Evolutionary conservation across 2,329 filamentous ascomycete species (phyloP), one percentile per base, ranked within the genome.

Genomic region (Talaromyces atroroseus): DNA sequence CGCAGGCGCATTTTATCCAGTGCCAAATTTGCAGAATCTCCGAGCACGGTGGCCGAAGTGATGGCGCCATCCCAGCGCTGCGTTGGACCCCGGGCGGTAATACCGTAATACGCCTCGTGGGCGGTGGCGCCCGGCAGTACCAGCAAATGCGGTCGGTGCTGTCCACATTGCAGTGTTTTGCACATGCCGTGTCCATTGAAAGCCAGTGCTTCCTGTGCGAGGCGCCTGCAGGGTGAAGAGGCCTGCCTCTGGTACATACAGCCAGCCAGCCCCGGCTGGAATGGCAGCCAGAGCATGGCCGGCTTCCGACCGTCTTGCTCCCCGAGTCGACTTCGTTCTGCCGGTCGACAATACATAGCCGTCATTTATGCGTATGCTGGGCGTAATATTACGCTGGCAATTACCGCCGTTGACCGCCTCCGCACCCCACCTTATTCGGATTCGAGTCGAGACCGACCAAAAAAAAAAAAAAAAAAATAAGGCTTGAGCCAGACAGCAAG

Each of bases 11-110:
- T 58, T 61, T 63, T 61, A 55, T 54, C 47, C 49, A 26, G 48
- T 18, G 36, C 23, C 49, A 38, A 51, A 34, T 32, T 29, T 46
- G 46, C 38, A 52, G 49, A 45, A 44, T 58, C 56, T 47, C 56
- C 56, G 56, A 58, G 56, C 56, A 58, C 56, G 56, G 56, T 54
- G 56, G 54, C 56, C 56, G 56, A 58, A 58, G 51, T 42, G 38
- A 58, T 58, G 56, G 56, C 56, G 56, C 56, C 45, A 58, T 58
- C 29, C 64, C 67, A 67, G 68, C n/a, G n/a, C n/a, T n/a, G n/a
- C n/a, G n/a, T n/a, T n/a, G n/a, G 67, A 68, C 0, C 0, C 1
- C 1, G 61, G 65, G 68, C 68, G 68, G 68, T 68, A 46, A 49
- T 7, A 0, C 0, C 1, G n/a, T n/a, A n/a, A n/a, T n/a, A n/a